phyloP scores from a whole-genome alignment of 2,329 filamentous ascomycete species.

The Phaeosphaeriaceae sp. region DNA sequence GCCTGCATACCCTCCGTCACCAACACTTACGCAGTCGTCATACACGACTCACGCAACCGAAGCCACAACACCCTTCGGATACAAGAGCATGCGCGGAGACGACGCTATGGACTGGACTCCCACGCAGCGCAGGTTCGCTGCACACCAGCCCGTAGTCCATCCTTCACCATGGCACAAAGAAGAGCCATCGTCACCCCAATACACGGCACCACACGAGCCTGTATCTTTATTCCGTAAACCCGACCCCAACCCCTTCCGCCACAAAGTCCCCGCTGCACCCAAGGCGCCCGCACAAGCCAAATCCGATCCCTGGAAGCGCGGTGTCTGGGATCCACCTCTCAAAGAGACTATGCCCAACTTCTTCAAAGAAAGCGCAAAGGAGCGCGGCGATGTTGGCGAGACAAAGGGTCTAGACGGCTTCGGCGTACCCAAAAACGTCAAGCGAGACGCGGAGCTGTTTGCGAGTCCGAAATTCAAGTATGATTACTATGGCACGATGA shows the following conservation, averaged over 20 bases:
- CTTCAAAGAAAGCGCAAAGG: constrained; percentile 52
- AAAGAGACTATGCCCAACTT: constrained; percentile 60
- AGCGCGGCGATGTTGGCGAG: constrained; percentile 16
- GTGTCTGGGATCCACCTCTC: constrained; percentile 56
- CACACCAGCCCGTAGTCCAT: constrained; percentile 22
- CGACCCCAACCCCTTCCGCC: constrained; percentile 68
- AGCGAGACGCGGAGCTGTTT: constrained; percentile 40
- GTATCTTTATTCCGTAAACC: constrained; percentile 34
- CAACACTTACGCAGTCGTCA: constrained; percentile 36
- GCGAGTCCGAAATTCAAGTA: constrained; percentile 43
- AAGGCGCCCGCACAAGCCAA: constrained; percentile 68
- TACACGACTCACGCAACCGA: constrained; percentile 32
- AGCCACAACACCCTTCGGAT: constrained; percentile 29
- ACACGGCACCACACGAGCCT: constrained; percentile 10
- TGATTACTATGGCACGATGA: constrained; percentile 37
- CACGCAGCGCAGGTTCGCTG: constrained; percentile 54
- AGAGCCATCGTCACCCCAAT: constrained; percentile 12
- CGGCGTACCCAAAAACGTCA: constrained; percentile 35
- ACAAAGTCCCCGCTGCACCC: constrained; percentile 73
- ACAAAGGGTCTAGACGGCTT: constrained; percentile 26
- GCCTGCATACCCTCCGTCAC: constrained; percentile 39
- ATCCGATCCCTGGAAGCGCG: constrained; percentile 64
- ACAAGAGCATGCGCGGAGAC: constrained; percentile 30
- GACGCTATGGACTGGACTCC: constrained; percentile 80
- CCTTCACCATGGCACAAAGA: constrained; percentile 24